Evolutionary conservation across 352 stramenopile species (phyloP).

Genomic region (Phytophthora quininea): DNA sequence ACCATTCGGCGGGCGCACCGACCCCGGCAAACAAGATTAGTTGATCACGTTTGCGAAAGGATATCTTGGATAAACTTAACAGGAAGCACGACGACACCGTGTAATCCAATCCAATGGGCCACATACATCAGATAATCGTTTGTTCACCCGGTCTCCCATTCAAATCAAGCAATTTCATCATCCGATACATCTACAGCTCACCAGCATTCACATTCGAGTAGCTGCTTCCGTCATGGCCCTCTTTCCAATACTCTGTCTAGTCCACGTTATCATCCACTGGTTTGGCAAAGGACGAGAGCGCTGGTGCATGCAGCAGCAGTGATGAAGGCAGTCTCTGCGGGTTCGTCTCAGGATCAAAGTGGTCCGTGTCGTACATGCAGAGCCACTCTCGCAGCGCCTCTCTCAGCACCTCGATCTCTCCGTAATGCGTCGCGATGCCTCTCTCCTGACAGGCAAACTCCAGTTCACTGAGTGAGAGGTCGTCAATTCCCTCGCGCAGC

Average conservation of each 20-base stretch:
- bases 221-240: not conserved
- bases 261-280: conserved; percentile 12
- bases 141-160: not conserved
- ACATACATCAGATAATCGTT: not conserved
- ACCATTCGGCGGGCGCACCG: too few species aligned
- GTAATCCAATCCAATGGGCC: conserved; percentile 1
- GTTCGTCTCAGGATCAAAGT: conserved; percentile 34
- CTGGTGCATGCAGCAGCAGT: conserved; percentile 77
- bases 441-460: conserved; percentile 88
- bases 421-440: conserved; percentile 73
- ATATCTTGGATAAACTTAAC: not conserved
- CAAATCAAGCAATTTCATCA: not conserved
- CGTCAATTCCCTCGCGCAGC: conserved; percentile 67
- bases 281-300: conserved; percentile 50
- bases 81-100: not conserved
- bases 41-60: not conserved
- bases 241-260: conserved; percentile 20
- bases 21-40: too few species aligned
- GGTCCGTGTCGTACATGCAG: conserved; percentile 73
- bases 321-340: conserved; percentile 51
- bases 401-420: conserved; percentile 61
- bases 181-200: too few species aligned
- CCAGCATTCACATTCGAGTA: too few species aligned
- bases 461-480: conserved; percentile 78
- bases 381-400: conserved; percentile 71